Evolutionary conservation across 768 basidiomycete species (phyloP).

Genomic region (Dentipellis sp.): DNA sequence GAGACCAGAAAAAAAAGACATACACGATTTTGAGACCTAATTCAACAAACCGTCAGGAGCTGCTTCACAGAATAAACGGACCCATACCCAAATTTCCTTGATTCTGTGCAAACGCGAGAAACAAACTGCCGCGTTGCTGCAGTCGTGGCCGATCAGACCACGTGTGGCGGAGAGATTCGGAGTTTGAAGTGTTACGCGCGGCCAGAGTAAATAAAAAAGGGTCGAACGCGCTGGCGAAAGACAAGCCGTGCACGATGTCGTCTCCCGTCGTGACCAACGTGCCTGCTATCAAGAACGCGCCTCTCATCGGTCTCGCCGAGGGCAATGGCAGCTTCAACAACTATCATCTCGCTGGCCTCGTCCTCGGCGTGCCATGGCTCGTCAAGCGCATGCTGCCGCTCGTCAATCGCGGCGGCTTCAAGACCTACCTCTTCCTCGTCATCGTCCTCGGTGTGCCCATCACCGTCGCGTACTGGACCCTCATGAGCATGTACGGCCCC

Average conservation of each 20-base stretch:
- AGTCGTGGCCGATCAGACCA: too few species aligned
- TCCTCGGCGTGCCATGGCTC: constrained; percentile 77
- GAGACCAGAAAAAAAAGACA: too few species aligned
- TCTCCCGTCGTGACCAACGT: constrained; percentile 54
- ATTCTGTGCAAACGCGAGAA: too few species aligned
- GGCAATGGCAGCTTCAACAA: constrained; percentile 85
- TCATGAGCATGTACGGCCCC: constrained; percentile 74
- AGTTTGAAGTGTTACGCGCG: too few species aligned
- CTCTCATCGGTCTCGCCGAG: constrained; percentile 72
- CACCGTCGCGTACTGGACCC: constrained; percentile 80
- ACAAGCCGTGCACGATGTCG: constrained; percentile 6
- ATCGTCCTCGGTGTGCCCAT: constrained; percentile 67
- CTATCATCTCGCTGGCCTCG: constrained; percentile 61
- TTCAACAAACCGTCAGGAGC: too few species aligned
- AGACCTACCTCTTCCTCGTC: constrained; percentile 76
- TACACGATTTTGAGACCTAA: too few species aligned
- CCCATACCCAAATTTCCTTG: too few species aligned
- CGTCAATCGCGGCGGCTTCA: constrained; percentile 77
- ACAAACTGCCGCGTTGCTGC: too few species aligned
- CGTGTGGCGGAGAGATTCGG: too few species aligned
- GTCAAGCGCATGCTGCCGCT: constrained; percentile 77
- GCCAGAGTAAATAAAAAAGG: too few species aligned
- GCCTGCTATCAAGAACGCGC: constrained; percentile 80
- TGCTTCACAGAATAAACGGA: too few species aligned
- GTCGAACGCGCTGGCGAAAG: too few species aligned